A percentile compares a stretch with the other conserved stretches of the same genome.
phyloP scores from a whole-genome alignment of 2,329 filamentous ascomycete genomes.

The Pestalotiopsis sp. region DNA sequence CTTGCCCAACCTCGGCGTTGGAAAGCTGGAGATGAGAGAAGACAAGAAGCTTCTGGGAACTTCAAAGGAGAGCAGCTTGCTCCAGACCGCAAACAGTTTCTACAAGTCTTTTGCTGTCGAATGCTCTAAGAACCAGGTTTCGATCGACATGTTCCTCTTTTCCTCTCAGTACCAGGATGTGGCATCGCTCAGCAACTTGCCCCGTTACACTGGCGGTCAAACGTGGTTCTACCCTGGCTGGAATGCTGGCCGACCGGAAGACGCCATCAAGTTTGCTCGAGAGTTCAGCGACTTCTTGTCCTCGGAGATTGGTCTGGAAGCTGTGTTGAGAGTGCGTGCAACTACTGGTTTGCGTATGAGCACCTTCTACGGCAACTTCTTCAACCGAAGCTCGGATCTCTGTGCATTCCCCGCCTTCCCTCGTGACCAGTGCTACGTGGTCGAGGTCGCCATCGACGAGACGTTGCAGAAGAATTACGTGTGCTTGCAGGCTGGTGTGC shows the following conservation, averaged over 20 bases:
- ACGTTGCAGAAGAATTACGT: slow-evolving; percentile 87
- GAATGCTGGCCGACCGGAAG: slow-evolving; percentile 91
- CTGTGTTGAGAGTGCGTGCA: slow-evolving; percentile 90
- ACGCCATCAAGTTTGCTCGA: slow-evolving; percentile 95
- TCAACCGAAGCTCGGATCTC: slow-evolving; percentile 79
- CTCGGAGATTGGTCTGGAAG: slow-evolving; percentile 92
- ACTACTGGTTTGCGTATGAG: slow-evolving; percentile 95
- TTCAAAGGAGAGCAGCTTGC: slow-evolving; percentile 80
- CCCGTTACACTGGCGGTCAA: slow-evolving; percentile 93
- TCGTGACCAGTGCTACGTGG: slow-evolving; percentile 94
- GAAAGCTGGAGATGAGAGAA: slow-evolving; percentile 89
- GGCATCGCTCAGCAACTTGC: slow-evolving; percentile 91
- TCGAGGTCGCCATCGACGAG: slow-evolving; percentile 97
- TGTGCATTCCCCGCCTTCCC: slow-evolving; percentile 93
- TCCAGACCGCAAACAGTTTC: slow-evolving; percentile 93
- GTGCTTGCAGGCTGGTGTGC: slow-evolving; percentile 89
- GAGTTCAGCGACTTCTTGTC: slow-evolving; percentile 98
- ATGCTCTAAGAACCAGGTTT: slow-evolving; percentile 98
- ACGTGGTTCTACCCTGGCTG: slow-evolving; percentile 99
- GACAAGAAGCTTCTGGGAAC: slow-evolving; percentile 96
- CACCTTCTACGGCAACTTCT: slow-evolving; percentile 99
- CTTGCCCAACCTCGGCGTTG: slow-evolving; percentile 84
- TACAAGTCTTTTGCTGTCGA: slow-evolving; percentile 99
- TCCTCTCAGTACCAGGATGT: slow-evolving; percentile 97
- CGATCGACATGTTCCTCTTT: slow-evolving; percentile 97